phyloP scores from a whole-genome alignment of 129 eudicot genomes.

The Flaveria brownii region DNA sequence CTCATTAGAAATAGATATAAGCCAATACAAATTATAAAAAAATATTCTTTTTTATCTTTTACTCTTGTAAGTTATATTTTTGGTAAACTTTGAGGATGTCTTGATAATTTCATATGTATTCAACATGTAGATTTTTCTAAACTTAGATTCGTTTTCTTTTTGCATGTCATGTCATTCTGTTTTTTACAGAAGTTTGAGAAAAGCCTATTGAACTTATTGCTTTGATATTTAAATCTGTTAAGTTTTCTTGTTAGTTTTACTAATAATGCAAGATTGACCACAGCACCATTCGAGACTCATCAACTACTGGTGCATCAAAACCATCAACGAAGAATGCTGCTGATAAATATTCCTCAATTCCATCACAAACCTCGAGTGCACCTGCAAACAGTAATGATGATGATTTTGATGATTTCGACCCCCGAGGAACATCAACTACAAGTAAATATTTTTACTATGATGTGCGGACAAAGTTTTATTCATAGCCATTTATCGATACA shows the following conservation, averaged over 20 bases:
- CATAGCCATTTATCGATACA: not conserved
- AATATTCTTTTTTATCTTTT: too few relatives aligned
- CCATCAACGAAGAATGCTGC: constrained; percentile 39
- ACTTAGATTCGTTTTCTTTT: too few relatives aligned
- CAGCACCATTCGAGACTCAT: constrained; percentile 62
- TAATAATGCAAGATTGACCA: constrained; percentile 26
- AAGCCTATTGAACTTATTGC: too few relatives aligned
- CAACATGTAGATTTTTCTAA: too few relatives aligned
- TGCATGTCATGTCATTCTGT: too few relatives aligned
- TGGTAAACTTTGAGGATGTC: too few relatives aligned
- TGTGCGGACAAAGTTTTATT: not conserved
- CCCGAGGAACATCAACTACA: constrained; percentile 74
- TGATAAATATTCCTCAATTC: constrained; percentile 47
- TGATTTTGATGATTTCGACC: constrained; percentile 93
- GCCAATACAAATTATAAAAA: too few relatives aligned
- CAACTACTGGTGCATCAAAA: constrained; percentile 48
- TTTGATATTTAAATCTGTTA: too few relatives aligned
- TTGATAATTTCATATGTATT: too few relatives aligned
- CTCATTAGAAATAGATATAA: too few relatives aligned
- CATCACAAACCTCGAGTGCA: constrained; percentile 50
- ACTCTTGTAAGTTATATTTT: too few relatives aligned
- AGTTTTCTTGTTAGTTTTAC: not conserved
- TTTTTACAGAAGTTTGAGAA: too few relatives aligned
- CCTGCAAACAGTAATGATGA: constrained; percentile 63
- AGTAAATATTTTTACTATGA: constrained; percentile 55